Evolutionary conservation across 345 rosid genomes (phyloP).

Genomic region (Luvunga scandens): DNA sequence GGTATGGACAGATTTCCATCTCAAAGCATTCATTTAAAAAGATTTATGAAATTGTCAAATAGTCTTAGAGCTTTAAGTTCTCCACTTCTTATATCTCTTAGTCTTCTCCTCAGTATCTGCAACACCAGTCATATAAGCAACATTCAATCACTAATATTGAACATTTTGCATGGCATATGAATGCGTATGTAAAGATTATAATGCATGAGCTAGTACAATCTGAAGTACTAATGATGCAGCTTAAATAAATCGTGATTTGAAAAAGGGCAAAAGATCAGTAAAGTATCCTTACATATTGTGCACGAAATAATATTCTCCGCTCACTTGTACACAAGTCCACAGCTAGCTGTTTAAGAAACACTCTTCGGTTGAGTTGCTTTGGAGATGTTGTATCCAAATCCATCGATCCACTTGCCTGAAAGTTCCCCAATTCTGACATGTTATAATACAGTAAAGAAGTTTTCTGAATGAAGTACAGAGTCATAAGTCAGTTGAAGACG

Average conservation of each 20-base stretch:
- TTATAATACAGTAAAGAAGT: background rate
- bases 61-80: conserved; percentile 76
- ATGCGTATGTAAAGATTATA: background rate
- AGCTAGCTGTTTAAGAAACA: conserved; percentile 90
- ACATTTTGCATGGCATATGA: background rate
- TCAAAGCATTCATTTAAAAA: conserved; percentile 48
- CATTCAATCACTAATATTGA: background rate
- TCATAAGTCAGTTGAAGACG: background rate
- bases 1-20: background rate
- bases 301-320: conserved; percentile 79
- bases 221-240: background rate
- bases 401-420: conserved; percentile 87
- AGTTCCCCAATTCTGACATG: background rate
- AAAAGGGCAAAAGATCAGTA: background rate
- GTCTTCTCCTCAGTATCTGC: conserved; percentile 84
- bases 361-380: conserved; percentile 76
- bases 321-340: conserved; percentile 90
- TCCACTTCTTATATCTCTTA: conserved; percentile 82
- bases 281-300: conserved; percentile 70
- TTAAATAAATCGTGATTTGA: background rate
- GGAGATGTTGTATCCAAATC: conserved; percentile 96
- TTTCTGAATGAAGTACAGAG: background rate
- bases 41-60: conserved; percentile 63
- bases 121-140: conserved; percentile 2
- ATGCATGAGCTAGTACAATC: background rate